Evolutionary conservation across 2,329 filamentous ascomycete species (phyloP).

Genomic region (Phialophora tarda): DNA sequence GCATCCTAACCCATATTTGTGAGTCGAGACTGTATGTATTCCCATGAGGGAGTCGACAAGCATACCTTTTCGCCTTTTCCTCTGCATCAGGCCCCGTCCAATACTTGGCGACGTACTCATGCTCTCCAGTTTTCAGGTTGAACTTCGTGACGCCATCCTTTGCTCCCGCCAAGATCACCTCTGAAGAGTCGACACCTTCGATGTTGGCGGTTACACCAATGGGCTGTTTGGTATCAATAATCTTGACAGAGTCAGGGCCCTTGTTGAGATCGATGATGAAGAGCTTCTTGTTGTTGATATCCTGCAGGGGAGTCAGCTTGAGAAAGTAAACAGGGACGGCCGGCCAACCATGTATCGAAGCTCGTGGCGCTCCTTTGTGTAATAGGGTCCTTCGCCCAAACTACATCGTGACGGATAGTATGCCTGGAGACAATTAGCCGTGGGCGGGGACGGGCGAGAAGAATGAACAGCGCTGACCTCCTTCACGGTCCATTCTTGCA

Average conservation of each 20-base stretch:
- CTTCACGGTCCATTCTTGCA: slow-evolving; percentile 55
- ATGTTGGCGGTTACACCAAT: slow-evolving; percentile 80
- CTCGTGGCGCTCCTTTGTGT: slow-evolving; percentile 48
- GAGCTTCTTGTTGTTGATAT: slow-evolving; percentile 78
- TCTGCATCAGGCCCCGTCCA: slow-evolving; percentile 59
- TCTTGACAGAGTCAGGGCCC: slow-evolving; percentile 64
- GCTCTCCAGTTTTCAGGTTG: slow-evolving; percentile 64
- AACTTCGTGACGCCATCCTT: slow-evolving; percentile 83
- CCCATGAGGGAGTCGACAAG: neutral
- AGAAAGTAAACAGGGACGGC: neutral
- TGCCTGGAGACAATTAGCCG: slow-evolving; percentile 42
- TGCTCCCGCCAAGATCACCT: slow-evolving; percentile 76
- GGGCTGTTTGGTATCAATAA: slow-evolving; percentile 63
- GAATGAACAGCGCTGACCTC: slow-evolving; percentile 44
- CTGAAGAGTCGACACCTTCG: slow-evolving; percentile 60
- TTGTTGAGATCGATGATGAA: slow-evolving; percentile 71
- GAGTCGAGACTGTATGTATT: slow-evolving; percentile 13
- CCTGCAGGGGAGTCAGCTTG: slow-evolving; percentile 68
- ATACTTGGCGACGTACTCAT: slow-evolving; percentile 62
- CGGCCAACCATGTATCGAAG: slow-evolving; percentile 48
- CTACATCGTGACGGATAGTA: slow-evolving; percentile 42
- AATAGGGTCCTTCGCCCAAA: slow-evolving; percentile 50
- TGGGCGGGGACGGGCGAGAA: neutral
- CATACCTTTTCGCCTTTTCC: slow-evolving; percentile 55
- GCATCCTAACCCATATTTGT: slow-evolving; percentile 48